Conservation (phyloP, 2,329 filamentous ascomycete species). For the Sclerotinia spermophila region DNA sequence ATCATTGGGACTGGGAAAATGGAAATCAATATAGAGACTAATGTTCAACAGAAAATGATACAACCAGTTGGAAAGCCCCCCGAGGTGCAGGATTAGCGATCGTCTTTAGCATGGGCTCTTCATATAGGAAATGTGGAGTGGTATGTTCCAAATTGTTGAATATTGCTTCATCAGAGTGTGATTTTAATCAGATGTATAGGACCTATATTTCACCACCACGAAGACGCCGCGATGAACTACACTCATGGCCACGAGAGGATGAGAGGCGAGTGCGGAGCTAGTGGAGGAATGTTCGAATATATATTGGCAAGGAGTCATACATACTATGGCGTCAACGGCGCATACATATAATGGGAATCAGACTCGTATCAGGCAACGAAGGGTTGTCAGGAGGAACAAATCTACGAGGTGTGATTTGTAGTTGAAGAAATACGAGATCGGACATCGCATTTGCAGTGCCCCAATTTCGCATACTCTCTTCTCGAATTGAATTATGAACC, state of each 20-base stretch:
- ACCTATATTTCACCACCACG: not conserved
- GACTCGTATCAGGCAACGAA: not conserved
- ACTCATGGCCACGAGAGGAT: not conserved
- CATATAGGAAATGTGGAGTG: not conserved
- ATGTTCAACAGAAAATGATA: constrained; percentile 57
- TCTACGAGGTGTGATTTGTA: not conserved
- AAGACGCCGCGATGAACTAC: not conserved
- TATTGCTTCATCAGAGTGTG: not conserved
- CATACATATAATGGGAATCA: not conserved
- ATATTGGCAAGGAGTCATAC: not conserved
- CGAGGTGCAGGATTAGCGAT: constrained; percentile 49
- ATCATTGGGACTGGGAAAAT: not conserved
- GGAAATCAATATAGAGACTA: constrained; percentile 8
- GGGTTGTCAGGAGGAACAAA: not conserved
- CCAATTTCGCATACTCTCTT: not conserved
- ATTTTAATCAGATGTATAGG: not conserved
- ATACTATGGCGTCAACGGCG: constrained; percentile 3
- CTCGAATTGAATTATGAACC: not conserved
- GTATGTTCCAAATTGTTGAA: not conserved
- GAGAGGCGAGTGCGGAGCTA: not conserved
- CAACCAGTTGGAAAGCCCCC: constrained; percentile 63
- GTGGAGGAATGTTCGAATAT: not conserved
- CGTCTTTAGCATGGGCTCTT: not conserved
- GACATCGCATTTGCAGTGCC: not conserved
- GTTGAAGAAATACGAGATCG: not conserved